Evolutionary conservation across 2,329 filamentous ascomycete species (phyloP), one percentile per base, ranked within the genome.

Genomic region (Pyrenophora graminea): DNA sequence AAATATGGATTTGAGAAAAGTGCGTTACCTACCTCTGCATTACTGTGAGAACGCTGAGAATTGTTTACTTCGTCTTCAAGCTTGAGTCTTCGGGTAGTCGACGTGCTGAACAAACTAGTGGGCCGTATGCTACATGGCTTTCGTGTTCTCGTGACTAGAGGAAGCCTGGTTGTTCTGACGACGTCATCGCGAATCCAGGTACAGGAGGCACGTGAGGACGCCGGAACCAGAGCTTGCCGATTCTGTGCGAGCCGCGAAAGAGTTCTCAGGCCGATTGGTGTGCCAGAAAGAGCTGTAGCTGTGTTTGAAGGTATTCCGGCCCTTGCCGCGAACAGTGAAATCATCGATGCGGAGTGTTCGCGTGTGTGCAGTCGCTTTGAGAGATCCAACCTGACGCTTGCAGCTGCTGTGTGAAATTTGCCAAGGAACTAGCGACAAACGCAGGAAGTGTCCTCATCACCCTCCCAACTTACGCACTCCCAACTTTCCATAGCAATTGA

Each of bases 131-230:
- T 30, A 33, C 12, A 32, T 27, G 15, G 38, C 36, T 31, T 42
- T 17, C 10, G 3, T 13, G 25, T 25, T 34, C 57, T 21, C 33
- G 8, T 17, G 25, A 30, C 30, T 34, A 49, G 23, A 3, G 44
- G 7, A 10, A 30, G 27, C 43, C 46, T 51, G 30, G 25, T 45
- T 47, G 33, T 31, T 32, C 36, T 44, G 36, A 44, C 25, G 6
- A 27, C 47, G 48, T 52, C 48, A 46, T 58, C 50, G 33, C 39
- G 50, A 9, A 48, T 31, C 62, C 58, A 65, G 45, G 56, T 63
- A 52, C 48, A 63, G 2, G 56, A 64, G 43, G 68, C 69, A 72
- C 68, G 68, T 72, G 69, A 71, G 61, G 38, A 47, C 5, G 49
- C 43, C 42, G 47, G 50, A 39, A 55, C 53, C 53, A 67, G 42